A percentile compares a stretch with the other conserved stretches of the same genome.
phyloP scores from a whole-genome alignment of 257 asterid genomes.

The Fraxinus anomala region DNA sequence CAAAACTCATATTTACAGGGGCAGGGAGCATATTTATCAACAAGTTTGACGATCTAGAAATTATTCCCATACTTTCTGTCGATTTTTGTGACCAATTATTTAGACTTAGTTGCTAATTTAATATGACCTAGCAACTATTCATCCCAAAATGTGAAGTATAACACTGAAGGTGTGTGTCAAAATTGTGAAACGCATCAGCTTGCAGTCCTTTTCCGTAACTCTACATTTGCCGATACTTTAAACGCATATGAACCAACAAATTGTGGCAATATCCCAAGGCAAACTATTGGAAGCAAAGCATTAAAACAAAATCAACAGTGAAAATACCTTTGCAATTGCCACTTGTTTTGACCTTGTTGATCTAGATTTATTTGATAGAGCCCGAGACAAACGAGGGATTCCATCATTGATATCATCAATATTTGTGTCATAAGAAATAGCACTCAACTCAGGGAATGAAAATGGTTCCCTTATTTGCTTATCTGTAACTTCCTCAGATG shows the following conservation, averaged over 20 bases:
- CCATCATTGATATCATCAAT: constrained; percentile 68
- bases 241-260: background rate
- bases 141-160: background rate
- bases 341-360: constrained; percentile 79
- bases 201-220: background rate
- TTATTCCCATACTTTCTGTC: background rate
- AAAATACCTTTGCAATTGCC: constrained; percentile 77
- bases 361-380: constrained; percentile 70
- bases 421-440: constrained; percentile 37
- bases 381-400: constrained; percentile 83
- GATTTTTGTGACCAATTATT: background rate
- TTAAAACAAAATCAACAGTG: constrained; percentile 6
- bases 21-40: background rate
- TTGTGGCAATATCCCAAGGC: constrained; percentile 9
- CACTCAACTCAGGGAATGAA: constrained; percentile 62
- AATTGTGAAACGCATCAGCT: constrained; percentile 8
- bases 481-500: constrained; percentile 44
- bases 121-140: background rate
- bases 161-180: background rate
- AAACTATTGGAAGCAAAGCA: constrained; percentile 12
- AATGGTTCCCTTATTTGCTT: constrained; percentile 64
- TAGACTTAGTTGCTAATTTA: background rate
- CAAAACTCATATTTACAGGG: background rate
- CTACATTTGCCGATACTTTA: background rate
- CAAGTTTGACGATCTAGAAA: background rate